Evolutionary conservation across 1,139 yeast genomes (phyloP).

Genomic region (Groenewaldozyma auringiensis): DNA sequence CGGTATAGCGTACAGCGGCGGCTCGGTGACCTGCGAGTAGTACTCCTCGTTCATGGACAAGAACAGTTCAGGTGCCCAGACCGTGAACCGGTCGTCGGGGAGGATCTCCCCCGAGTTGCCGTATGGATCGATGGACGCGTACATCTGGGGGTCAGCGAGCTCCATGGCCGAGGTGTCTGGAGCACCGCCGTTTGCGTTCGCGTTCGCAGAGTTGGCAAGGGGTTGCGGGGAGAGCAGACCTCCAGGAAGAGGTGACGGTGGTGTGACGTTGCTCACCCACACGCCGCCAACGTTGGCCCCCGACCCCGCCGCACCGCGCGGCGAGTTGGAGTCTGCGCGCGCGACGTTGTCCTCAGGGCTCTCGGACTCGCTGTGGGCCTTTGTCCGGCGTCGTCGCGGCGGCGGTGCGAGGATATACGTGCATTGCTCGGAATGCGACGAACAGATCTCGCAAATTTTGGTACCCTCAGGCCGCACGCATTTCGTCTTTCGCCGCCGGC

Average conservation of each 20-base stretch:
- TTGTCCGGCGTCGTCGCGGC: constrained; percentile 2
- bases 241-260: too few relatives aligned
- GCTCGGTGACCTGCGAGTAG: constrained; percentile 19
- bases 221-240: too few relatives aligned
- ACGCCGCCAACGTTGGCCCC: too few relatives aligned
- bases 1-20: constrained; percentile 8
- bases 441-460: constrained; percentile 8
- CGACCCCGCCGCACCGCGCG: too few relatives aligned
- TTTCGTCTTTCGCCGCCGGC: constrained; percentile 11
- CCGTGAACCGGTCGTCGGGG: constrained; percentile 2
- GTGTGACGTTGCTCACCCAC: too few relatives aligned
- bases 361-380: constrained; percentile 2
- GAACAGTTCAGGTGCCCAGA: constrained; percentile 11
- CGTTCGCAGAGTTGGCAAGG: neutral
- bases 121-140: neutral
- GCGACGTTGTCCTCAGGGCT: constrained; percentile 7
- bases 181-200: neutral
- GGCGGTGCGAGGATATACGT: constrained; percentile 12
- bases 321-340: too few relatives aligned
- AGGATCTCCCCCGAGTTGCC: neutral
- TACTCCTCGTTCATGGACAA: constrained; percentile 21
- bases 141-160: neutral
- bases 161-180: neutral
- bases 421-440: constrained; percentile 11
- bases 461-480: constrained; percentile 9